phyloP scores from a whole-genome alignment of 2,329 filamentous ascomycete genomes.

The Emydomyces testavorans region DNA sequence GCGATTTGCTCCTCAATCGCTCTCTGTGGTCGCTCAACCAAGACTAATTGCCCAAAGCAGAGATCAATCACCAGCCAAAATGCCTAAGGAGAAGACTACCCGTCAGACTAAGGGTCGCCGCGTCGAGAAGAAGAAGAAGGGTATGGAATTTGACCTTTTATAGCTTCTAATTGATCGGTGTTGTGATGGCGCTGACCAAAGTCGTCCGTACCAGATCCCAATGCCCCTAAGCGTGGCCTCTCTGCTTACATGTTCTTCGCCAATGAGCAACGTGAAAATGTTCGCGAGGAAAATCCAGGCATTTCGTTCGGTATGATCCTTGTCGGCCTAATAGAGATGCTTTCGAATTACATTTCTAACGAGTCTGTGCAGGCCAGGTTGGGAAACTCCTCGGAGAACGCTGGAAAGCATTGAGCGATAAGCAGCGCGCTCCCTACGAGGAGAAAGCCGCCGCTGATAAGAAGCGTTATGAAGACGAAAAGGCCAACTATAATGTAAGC shows the following conservation, averaged over 20 bases:
- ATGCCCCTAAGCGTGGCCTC: conserved; percentile 97
- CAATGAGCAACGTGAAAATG: conserved; percentile 97
- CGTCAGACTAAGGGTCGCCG: conserved; percentile 50
- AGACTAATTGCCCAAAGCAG: background rate
- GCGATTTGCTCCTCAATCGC: conserved; percentile 1
- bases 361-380: conserved; percentile 59
- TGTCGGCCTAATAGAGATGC: conserved; percentile 21
- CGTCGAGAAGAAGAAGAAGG: conserved; percentile 61
- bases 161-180: background rate
- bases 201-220: conserved; percentile 57
- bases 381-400: conserved; percentile 96
- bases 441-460: conserved; percentile 94
- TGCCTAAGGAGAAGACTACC: conserved; percentile 58
- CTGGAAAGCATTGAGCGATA: conserved; percentile 93
- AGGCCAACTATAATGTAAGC: conserved; percentile 81
- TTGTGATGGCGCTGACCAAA: background rate
- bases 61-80: conserved; percentile 29
- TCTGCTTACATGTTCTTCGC: conserved; percentile 99
- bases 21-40: background rate
- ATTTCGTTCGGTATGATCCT: conserved; percentile 69
- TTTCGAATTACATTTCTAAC: background rate
- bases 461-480: conserved; percentile 98
- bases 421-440: conserved; percentile 88
- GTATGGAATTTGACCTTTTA: conserved; percentile 33
- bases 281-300: conserved; percentile 94